A percentile compares a stretch with the other conserved stretches of the same genome.
Evolutionary conservation across 306 rosid genomes (phyloP).

Genomic region (Prunus persica): DNA sequence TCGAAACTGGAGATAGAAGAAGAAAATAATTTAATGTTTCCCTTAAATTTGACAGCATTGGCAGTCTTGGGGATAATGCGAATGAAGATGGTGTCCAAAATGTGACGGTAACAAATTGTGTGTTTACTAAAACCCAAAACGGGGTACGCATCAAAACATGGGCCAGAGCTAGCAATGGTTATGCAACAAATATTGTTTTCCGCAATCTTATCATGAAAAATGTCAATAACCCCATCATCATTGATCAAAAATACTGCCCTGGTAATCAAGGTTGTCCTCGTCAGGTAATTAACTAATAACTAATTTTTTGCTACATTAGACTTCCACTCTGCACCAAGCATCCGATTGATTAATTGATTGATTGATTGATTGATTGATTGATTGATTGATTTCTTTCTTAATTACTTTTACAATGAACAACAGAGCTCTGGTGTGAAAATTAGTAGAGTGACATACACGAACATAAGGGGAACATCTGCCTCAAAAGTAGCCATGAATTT

Average conservation of each 20-base stretch:
- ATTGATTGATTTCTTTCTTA: not conserved
- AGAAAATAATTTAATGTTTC: no score
- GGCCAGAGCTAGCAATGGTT: constrained; percentile 7
- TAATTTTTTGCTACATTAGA: not conserved
- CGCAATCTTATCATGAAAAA: constrained; percentile 15
- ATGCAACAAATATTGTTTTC: not conserved
- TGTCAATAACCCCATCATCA: constrained; percentile 18
- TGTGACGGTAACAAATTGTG: constrained; percentile 5
- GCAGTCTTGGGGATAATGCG: constrained; percentile 8
- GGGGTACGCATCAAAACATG: constrained; percentile 22
- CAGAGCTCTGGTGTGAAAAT: constrained; percentile 53
- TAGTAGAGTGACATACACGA: constrained; percentile 40
- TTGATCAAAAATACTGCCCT: constrained; percentile 13
- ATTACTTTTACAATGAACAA: not conserved
- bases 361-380: no score
- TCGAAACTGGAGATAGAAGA: no score
- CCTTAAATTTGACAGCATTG: constrained; percentile 10
- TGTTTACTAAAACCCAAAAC: constrained; percentile 17
- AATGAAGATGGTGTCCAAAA: constrained; percentile 14
- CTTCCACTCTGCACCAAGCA: no score
- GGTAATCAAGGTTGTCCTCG: constrained; percentile 11
- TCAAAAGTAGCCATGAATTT: constrained; percentile 42
- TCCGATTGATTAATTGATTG: not conserved
- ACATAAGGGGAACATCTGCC: constrained; percentile 50
- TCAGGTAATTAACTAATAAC: not conserved